Conservation (phyloP, 345 rosid genomes). For the Salix purpurea region DNA sequence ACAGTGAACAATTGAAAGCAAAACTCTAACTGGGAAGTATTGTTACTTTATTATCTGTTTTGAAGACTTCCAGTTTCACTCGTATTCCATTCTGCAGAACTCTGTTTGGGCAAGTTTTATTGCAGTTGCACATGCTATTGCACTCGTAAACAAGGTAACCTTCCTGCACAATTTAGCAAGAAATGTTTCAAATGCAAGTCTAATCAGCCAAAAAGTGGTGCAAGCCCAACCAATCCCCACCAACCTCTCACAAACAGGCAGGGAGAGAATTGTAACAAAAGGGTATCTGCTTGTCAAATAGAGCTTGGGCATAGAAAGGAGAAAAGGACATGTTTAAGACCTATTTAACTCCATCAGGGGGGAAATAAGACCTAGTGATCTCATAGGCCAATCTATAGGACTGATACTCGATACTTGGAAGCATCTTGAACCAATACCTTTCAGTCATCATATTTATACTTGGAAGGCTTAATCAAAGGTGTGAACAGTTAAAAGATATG, state of each 20-base stretch:
- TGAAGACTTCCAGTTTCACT: conserved; percentile 73
- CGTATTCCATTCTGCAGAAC: conserved; percentile 82
- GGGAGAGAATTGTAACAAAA: not conserved
- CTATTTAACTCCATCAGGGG: not conserved
- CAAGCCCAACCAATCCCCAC: not conserved
- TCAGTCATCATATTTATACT: not conserved
- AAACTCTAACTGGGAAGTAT: not conserved
- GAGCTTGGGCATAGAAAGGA: not conserved
- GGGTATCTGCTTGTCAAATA: not conserved
- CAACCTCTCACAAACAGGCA: not conserved
- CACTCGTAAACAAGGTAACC: conserved; percentile 99
- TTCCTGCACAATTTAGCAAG: conserved; percentile 55
- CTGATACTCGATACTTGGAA: not conserved
- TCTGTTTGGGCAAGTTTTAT: conserved; percentile 71
- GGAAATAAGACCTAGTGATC: not conserved
- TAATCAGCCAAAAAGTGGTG: not conserved
- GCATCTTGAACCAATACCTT: not conserved
- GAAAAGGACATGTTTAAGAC: not conserved
- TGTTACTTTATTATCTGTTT: conserved; percentile 68
- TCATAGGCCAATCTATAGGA: conserved; percentile 1
- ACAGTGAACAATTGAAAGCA: conserved; percentile 14
- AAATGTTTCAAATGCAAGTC: conserved; percentile 9
- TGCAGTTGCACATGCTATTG: conserved; percentile 73
- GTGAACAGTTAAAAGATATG: not conserved
- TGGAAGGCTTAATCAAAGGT: not conserved